These are phyloP conservation scores for Didymella lethalis DNA, from an alignment of 2,329 filamentous ascomycete species.

Conservation along the genomic window DNA sequence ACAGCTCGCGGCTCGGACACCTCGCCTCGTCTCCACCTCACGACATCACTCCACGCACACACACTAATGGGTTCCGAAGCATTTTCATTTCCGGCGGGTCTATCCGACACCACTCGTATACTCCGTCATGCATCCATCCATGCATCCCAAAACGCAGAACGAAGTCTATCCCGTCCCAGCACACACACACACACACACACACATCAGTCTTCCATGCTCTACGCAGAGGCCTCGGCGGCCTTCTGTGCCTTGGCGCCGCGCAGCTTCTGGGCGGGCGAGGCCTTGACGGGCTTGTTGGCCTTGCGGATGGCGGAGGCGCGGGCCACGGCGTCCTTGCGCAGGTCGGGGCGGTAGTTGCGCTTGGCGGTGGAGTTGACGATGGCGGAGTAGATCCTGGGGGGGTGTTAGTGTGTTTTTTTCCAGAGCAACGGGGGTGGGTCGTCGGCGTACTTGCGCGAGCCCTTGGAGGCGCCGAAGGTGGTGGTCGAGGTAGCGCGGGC, in stretches of 20 bases:
- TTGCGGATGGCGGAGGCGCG: conserved; percentile 85
- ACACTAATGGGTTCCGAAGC: conserved; percentile 24
- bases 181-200: not conserved
- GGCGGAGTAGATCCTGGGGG: conserved; percentile 77
- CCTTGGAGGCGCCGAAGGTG: conserved; percentile 75
- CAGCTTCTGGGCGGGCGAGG: conserved; percentile 74
- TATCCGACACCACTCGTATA: conserved; percentile 21
- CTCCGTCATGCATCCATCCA: conserved; percentile 25
- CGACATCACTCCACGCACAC: too few relatives aligned
- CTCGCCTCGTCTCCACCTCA: too few relatives aligned
- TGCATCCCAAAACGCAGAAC: conserved; percentile 17
- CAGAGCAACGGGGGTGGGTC: too few relatives aligned
- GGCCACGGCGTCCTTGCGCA: conserved; percentile 72
- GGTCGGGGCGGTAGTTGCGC: conserved; percentile 75
- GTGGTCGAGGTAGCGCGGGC: conserved; percentile 69
- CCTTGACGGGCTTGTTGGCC: conserved; percentile 81
- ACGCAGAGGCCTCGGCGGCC: conserved; percentile 56
- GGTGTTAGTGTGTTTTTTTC: not conserved
- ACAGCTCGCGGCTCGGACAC: too few relatives aligned
- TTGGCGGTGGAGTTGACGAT: conserved; percentile 85
- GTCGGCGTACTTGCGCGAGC: conserved; percentile 74
- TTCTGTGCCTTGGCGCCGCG: conserved; percentile 82
- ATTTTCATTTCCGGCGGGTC: conserved; percentile 31
- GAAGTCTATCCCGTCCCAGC: conserved; percentile 7
- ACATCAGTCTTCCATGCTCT: conserved; percentile 20